Conservation (phyloP, 805 yeast genomes). For the Pichia manshurica region DNA sequence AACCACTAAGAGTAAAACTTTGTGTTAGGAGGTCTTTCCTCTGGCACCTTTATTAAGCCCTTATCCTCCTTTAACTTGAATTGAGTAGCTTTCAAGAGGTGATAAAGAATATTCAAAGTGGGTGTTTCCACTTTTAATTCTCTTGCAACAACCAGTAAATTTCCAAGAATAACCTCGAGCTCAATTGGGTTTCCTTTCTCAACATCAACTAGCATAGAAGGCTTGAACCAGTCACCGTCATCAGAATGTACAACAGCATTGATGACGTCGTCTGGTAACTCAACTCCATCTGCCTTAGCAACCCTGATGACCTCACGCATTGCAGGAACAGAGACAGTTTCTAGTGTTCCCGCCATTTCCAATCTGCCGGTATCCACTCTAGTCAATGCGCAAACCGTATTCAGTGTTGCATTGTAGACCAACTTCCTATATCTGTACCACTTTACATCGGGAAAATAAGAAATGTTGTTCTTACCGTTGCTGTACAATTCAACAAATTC, state of each 20-base stretch:
- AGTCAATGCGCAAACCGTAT: conserved; percentile 57
- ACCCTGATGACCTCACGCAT: conserved; percentile 62
- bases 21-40: conserved; percentile 32
- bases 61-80: conserved; percentile 51
- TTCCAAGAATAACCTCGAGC: conserved; percentile 66
- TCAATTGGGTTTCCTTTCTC: conserved; percentile 65
- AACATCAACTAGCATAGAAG: conserved; percentile 70
- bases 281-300: conserved; percentile 65
- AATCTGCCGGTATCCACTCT: conserved; percentile 54
- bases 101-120: conserved; percentile 49
- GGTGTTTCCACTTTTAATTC: conserved; percentile 52
- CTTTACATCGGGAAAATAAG: conserved; percentile 40
- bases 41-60: conserved; percentile 43
- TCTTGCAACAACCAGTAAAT: conserved; percentile 47
- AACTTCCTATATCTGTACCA: conserved; percentile 60
- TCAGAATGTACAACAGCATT: conserved; percentile 50
- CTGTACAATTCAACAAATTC: conserved; percentile 41
- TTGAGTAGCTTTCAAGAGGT: conserved; percentile 56
- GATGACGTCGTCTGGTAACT: conserved; percentile 44
- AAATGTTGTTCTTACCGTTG: conserved; percentile 19
- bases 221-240: conserved; percentile 54
- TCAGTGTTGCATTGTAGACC: conserved; percentile 62
- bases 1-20: conserved; percentile 12
- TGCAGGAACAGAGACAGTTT: conserved; percentile 46
- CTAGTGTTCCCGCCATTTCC: conserved; percentile 38